Conservation (phyloP, 2,329 filamentous ascomycete species). For the Eutypa lata region DNA sequence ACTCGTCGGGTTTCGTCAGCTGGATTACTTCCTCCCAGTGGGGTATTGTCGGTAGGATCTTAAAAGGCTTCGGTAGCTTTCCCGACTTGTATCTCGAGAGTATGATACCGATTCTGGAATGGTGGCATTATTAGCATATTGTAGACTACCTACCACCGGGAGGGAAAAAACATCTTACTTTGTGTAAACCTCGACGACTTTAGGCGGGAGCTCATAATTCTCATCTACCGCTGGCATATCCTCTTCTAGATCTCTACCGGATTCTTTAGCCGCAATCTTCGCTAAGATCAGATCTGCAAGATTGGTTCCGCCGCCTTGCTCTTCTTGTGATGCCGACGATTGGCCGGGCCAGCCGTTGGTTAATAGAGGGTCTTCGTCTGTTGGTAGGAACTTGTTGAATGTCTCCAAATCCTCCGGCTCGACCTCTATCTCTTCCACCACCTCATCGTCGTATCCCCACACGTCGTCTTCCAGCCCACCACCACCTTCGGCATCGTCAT, state of each 20-base stretch:
- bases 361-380: slow-evolving; percentile 67
- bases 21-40: slow-evolving; percentile 87
- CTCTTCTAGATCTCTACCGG: slow-evolving; percentile 49
- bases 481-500: slow-evolving; percentile 45
- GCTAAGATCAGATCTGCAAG: slow-evolving; percentile 89
- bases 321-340: slow-evolving; percentile 38
- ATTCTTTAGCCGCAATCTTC: slow-evolving; percentile 91
- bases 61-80: slow-evolving; percentile 96
- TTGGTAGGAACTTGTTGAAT: slow-evolving; percentile 85
- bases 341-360: slow-evolving; percentile 58
- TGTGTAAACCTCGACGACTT: slow-evolving; percentile 90
- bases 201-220: slow-evolving; percentile 80
- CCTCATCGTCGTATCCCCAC: slow-evolving; percentile 77
- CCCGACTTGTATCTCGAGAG: slow-evolving; percentile 92
- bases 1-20: slow-evolving; percentile 73
- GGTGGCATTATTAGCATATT: slow-evolving; percentile 5
- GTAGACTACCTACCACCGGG: neutral
- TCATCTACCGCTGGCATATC: slow-evolving; percentile 66
- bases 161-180: slow-evolving; percentile 54
- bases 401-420: slow-evolving; percentile 85
- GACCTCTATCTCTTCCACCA: slow-evolving; percentile 71
- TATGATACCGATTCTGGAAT: slow-evolving; percentile 71
- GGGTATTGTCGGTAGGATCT: slow-evolving; percentile 87
- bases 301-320: slow-evolving; percentile 62
- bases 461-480: slow-evolving; percentile 54